Percentiles rank a stretch among this genome's conserved stretches.
Evolutionary conservation across 73 alveolate genomes (phyloP).

Genomic region (Tetrahymena malaccensis): DNA sequence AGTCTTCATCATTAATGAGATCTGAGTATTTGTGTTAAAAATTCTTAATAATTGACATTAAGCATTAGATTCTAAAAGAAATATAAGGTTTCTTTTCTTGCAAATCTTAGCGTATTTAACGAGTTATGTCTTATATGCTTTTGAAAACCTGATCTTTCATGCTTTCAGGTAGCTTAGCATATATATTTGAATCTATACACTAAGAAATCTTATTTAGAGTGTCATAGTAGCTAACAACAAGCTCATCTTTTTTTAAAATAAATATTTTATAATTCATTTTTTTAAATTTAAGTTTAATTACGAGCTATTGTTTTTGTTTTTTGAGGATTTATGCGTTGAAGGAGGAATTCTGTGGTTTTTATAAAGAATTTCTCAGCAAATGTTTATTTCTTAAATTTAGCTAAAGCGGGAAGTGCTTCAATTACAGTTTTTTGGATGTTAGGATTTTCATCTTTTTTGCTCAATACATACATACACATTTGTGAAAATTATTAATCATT

Average conservation of each 20-base stretch:
- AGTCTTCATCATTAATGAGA: background rate
- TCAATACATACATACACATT: constrained; percentile 6
- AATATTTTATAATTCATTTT: background rate
- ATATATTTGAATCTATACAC: background rate
- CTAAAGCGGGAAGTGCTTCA: constrained; percentile 26
- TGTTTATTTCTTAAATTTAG: constrained; percentile 6
- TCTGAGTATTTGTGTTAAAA: background rate
- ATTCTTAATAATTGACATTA: background rate
- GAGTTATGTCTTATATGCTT: background rate
- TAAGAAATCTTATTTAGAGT: background rate
- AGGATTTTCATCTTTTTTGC: constrained; percentile 28
- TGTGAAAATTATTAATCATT: background rate
- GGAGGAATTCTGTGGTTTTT: background rate
- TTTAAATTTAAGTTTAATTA: background rate
- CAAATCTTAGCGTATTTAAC: background rate
- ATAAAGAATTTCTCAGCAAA: constrained; percentile 6
- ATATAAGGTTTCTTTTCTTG: background rate
- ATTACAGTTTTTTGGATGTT: constrained; percentile 11
- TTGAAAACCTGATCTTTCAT: background rate
- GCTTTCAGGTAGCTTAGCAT: background rate
- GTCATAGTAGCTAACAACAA: background rate
- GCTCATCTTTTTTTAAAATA: background rate
- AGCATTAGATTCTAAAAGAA: background rate
- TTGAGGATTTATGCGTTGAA: background rate
- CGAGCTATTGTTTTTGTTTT: background rate